Percentiles rank a stretch among this genome's conserved stretches.
Evolutionary conservation across 768 basidiomycete genomes (phyloP).

Genomic region (Lentinula edodes): DNA sequence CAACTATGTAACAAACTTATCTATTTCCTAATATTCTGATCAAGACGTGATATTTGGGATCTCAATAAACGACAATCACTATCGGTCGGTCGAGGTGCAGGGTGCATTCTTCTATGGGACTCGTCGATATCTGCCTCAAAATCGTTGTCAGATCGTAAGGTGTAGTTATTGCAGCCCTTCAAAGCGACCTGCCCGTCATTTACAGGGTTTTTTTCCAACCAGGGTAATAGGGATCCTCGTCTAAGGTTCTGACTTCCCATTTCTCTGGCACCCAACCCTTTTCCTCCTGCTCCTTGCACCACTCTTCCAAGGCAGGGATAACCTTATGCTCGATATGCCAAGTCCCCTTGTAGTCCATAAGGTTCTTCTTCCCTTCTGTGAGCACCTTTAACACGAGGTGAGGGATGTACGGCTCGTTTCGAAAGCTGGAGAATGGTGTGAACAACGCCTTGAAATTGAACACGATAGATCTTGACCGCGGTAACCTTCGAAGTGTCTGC

Average conservation of each 20-base stretch:
- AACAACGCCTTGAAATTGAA: conserved; percentile 54
- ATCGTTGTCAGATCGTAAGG: too few relatives aligned
- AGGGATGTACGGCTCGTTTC: conserved; percentile 43
- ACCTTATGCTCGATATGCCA: conserved; percentile 35
- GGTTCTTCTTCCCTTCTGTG: conserved; percentile 29
- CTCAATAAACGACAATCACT: too few relatives aligned
- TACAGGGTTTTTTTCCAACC: conserved; percentile 27
- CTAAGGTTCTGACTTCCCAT: conserved; percentile 44
- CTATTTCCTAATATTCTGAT: background rate
- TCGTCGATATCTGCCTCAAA: too few relatives aligned
- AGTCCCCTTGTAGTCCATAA: conserved; percentile 41
- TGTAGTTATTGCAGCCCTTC: too few relatives aligned
- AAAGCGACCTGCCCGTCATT: too few relatives aligned
- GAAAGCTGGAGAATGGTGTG: conserved; percentile 39
- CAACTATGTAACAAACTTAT: background rate
- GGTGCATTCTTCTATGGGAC: too few relatives aligned
- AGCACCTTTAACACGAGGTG: conserved; percentile 38
- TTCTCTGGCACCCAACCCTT: conserved; percentile 37
- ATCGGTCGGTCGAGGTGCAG: too few relatives aligned
- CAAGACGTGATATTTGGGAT: too few relatives aligned
- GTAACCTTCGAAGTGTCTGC: conserved; percentile 48
- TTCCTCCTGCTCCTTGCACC: conserved; percentile 45
- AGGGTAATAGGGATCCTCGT: conserved; percentile 48
- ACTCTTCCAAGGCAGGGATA: conserved; percentile 38
- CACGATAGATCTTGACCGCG: conserved; percentile 39